Conservation (phyloP, 2,329 filamentous ascomycete species). For the Harringtonia aguacate region DNA sequence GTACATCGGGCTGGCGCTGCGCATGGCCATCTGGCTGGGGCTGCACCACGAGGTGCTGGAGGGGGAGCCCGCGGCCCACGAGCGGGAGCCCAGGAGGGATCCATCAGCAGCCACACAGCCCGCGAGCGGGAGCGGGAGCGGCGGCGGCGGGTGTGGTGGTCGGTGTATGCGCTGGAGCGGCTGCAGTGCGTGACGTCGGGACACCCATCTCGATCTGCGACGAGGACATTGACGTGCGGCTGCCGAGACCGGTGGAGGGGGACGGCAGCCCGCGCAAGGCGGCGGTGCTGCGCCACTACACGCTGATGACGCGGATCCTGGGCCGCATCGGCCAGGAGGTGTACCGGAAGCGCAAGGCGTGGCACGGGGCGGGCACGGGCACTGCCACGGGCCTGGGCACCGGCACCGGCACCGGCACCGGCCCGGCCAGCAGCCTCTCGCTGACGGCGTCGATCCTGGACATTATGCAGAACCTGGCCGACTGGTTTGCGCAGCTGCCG, state of each 20-base stretch:
- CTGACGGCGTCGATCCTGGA: background rate
- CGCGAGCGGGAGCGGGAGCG: background rate
- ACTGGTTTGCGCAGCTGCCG: constrained; percentile 1
- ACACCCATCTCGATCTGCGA: constrained; percentile 1
- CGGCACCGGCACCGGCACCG: background rate
- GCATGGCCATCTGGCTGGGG: constrained; percentile 3
- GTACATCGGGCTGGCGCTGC: constrained; percentile 2
- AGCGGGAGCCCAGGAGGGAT: too few relatives aligned
- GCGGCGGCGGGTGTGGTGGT: constrained; percentile 1
- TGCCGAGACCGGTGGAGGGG: background rate
- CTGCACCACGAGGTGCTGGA: constrained; percentile 3
- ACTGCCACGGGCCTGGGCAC: too few relatives aligned
- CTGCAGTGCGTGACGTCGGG: constrained; percentile 1
- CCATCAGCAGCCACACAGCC: too few relatives aligned
- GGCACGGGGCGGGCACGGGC: too few relatives aligned
- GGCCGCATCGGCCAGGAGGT: constrained; percentile 2
- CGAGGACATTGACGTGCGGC: constrained; percentile 1
- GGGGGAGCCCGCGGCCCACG: background rate
- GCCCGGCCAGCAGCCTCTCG: too few relatives aligned
- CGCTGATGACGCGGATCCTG: constrained; percentile 1
- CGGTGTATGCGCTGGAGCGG: background rate
- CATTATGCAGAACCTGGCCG: background rate
- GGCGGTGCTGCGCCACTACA: constrained; percentile 1
- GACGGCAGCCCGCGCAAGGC: background rate
- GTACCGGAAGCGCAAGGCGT: constrained; percentile 5